Percentiles rank a stretch among this genome's conserved stretches.
Conservation (phyloP, 495 filamentous ascomycete genomes). For the Penicillium robsamsonii region DNA sequence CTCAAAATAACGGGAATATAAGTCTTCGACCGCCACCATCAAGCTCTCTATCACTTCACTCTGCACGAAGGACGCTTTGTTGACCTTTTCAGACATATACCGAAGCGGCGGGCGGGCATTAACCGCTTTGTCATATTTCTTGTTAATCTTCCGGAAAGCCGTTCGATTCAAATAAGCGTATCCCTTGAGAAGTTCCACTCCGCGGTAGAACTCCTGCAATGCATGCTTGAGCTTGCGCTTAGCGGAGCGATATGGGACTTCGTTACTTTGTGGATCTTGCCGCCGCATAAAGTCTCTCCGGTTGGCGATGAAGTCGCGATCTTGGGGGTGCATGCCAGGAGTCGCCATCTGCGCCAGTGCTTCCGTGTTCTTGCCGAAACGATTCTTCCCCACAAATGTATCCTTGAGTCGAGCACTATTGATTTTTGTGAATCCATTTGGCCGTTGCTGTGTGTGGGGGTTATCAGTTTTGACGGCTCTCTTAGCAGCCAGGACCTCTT, state of each 20-base stretch:
- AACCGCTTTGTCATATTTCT: conserved; percentile 93
- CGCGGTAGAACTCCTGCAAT: conserved; percentile 87
- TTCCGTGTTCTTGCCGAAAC: conserved; percentile 57
- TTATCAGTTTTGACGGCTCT: conserved; percentile 3
- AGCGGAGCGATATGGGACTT: conserved; percentile 76
- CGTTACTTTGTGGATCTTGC: conserved; percentile 44
- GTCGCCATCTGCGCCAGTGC: conserved; percentile 54
- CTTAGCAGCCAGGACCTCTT: conserved; percentile 55
- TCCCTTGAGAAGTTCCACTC: conserved; percentile 85
- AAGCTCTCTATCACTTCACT: conserved; percentile 77
- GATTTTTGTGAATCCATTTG: conserved; percentile 27
- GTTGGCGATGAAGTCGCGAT: conserved; percentile 29
- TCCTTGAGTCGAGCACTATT: conserved; percentile 27
- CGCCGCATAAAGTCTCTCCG: conserved; percentile 66
- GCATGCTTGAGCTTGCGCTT: conserved; percentile 90
- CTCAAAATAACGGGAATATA: conserved; percentile 92
- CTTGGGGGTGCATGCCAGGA: conserved; percentile 35
- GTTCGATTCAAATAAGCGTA: conserved; percentile 86
- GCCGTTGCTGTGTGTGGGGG: conserved; percentile 12
- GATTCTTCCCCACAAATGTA: conserved; percentile 31
- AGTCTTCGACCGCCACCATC: conserved; percentile 75
- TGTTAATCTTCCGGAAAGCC: conserved; percentile 96
- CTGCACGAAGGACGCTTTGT: conserved; percentile 84
- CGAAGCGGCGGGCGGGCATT: conserved; percentile 71
- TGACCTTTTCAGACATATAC: conserved; percentile 91